A percentile compares a stretch with the other conserved stretches of the same genome.
phyloP scores from a whole-genome alignment of 1,139 yeast genomes.

The Kodamaea arcana region DNA sequence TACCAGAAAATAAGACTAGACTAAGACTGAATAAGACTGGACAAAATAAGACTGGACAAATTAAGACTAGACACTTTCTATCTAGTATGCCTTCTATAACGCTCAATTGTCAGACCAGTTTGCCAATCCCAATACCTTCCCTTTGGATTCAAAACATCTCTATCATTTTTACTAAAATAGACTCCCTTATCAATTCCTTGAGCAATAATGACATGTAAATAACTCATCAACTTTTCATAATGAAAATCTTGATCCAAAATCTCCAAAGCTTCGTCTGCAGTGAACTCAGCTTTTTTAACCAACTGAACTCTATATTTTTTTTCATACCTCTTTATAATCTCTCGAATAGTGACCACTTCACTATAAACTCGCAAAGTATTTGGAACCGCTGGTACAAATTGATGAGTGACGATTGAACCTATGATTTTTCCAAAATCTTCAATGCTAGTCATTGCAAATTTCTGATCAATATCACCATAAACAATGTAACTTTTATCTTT shows the following conservation, averaged over 20 bases:
- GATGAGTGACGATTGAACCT: constrained; percentile 33
- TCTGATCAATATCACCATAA: constrained; percentile 37
- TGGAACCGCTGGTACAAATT: constrained; percentile 42
- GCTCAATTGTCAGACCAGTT: too few species aligned
- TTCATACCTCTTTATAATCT: constrained; percentile 40
- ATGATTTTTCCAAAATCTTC: constrained; percentile 46
- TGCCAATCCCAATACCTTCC: constrained; percentile 55
- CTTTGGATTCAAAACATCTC: constrained; percentile 53
- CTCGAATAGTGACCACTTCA: constrained; percentile 34
- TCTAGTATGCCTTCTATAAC: too few species aligned
- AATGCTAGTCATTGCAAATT: constrained; percentile 31
- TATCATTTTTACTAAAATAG: constrained; percentile 29
- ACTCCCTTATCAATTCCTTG: constrained; percentile 33
- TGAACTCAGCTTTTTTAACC: constrained; percentile 19
- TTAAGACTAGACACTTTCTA: too few species aligned
- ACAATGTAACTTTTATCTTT: constrained; percentile 32
- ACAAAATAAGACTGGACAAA: too few species aligned
- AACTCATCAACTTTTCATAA: constrained; percentile 19
- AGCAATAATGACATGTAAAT: constrained; percentile 27
- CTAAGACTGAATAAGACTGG: too few species aligned
- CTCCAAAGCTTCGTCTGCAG: constrained; percentile 29
- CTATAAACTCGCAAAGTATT: constrained; percentile 44
- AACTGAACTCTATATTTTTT: constrained; percentile 34
- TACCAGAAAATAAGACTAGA: too few species aligned
- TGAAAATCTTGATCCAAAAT: constrained; percentile 31